phyloP scores from a whole-genome alignment of 768 basidiomycete species.

The Lentinula guzmanii region DNA sequence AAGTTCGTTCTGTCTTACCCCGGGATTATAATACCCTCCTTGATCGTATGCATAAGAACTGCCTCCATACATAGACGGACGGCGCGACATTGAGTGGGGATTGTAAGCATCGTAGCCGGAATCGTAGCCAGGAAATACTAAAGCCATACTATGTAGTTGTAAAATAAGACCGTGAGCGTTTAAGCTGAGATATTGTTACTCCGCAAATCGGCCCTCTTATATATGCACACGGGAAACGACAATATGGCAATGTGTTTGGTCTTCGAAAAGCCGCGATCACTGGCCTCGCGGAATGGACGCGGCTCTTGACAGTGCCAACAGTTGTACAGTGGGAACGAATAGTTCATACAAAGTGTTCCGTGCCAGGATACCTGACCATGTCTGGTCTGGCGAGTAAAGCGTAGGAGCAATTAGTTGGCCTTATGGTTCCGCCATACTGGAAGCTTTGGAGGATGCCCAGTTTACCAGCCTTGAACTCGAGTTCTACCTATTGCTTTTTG shows the following conservation, averaged over 20 bases:
- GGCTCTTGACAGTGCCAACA: not conserved
- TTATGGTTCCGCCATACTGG: not conserved
- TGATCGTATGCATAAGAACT: conserved; percentile 1
- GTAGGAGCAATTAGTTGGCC: not conserved
- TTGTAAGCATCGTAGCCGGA: not conserved
- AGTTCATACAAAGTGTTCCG: not conserved
- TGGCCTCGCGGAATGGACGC: conserved; percentile 5
- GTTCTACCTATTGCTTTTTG: not conserved
- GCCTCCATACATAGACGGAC: conserved; percentile 2
- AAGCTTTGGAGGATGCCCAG: not conserved
- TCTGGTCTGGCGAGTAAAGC: not conserved
- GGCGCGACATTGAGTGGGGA: conserved; percentile 3
- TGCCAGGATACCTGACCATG: not conserved
- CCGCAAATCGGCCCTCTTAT: not conserved
- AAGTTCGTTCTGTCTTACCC: not conserved
- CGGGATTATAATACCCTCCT: not conserved
- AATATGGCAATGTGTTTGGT: not conserved
- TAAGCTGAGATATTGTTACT: not conserved
- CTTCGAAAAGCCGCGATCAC: conserved; percentile 1
- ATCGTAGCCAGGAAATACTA: conserved; percentile 5
- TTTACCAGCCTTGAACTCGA: not conserved
- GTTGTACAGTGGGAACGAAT: not conserved
- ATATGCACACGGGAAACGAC: not conserved
- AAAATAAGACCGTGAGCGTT: not conserved
- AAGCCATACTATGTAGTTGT: conserved; percentile 1